Conservation (phyloP, 768 basidiomycete species). For the Lentinula lateritia region DNA sequence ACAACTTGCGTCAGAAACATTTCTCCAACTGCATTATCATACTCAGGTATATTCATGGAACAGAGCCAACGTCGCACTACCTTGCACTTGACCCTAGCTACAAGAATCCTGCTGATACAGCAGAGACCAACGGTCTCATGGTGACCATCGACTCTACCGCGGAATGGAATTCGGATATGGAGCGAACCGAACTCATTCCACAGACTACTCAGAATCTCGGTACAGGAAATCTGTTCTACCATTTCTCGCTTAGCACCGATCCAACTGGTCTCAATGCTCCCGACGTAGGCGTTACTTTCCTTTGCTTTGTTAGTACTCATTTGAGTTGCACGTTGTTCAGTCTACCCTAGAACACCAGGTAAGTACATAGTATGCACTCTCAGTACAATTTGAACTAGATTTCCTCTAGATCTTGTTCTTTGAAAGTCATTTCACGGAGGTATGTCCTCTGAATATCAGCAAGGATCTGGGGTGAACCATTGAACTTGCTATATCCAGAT, state of each 20-base stretch:
- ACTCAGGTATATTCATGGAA: constrained; percentile 50
- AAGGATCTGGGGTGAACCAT: not conserved
- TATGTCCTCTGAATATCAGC: constrained; percentile 9
- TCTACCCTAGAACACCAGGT: constrained; percentile 54
- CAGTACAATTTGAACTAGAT: not conserved
- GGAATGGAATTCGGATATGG: constrained; percentile 52
- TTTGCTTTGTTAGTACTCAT: not conserved
- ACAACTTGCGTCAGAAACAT: not conserved
- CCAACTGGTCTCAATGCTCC: constrained; percentile 39
- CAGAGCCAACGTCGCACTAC: constrained; percentile 44
- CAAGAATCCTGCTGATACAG: constrained; percentile 54
- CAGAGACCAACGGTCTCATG: constrained; percentile 45
- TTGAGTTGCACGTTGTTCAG: constrained; percentile 17
- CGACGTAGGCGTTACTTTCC: constrained; percentile 29
- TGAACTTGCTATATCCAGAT: constrained; percentile 24
- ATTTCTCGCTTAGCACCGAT: constrained; percentile 49
- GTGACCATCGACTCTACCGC: constrained; percentile 49
- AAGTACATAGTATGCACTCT: constrained; percentile 2
- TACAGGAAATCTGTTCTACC: constrained; percentile 53
- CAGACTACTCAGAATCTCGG: constrained; percentile 43
- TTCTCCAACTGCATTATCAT: not conserved
- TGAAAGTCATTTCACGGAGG: constrained; percentile 61
- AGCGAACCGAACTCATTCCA: constrained; percentile 37
- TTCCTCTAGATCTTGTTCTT: constrained; percentile 40
- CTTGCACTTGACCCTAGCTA: constrained; percentile 42